A percentile compares a stretch with the other conserved stretches of the same genome.
These are phyloP conservation scores for Fragilariopsis cylindrus DNA, from an alignment of 108 stramenopile species.

Conservation along the genomic window DNA sequence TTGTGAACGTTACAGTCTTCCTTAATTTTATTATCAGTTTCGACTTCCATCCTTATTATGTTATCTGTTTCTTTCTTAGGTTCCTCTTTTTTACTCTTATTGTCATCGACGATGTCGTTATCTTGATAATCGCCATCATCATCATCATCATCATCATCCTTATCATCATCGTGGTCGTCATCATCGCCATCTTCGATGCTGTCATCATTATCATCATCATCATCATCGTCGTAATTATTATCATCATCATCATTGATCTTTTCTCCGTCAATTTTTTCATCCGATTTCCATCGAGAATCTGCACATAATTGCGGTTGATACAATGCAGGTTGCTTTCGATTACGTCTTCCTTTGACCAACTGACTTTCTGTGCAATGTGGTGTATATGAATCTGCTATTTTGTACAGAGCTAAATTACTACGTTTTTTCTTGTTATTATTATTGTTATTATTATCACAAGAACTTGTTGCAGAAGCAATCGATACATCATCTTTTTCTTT, in stretches of 20 bases:
- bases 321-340: constrained; percentile 39
- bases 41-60: background rate
- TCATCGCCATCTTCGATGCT: too few relatives aligned
- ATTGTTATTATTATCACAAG: constrained; percentile 3
- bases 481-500: background rate
- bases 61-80: constrained; percentile 11
- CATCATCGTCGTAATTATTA: background rate
- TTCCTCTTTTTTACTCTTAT: background rate
- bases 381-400: constrained; percentile 21
- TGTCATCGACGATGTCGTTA: background rate
- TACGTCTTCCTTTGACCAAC: constrained; percentile 16
- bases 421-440: background rate
- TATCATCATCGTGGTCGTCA: background rate
- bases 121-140: background rate
- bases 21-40: constrained; percentile 1
- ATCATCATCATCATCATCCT: constrained; percentile 7
- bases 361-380: constrained; percentile 14
- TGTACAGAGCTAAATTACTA: constrained; percentile 24
- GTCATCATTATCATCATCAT: background rate
- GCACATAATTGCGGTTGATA: constrained; percentile 57
- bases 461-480: background rate
- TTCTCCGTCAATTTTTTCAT: constrained; percentile 26
- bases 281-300: constrained; percentile 56
- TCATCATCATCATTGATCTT: background rate
- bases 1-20: background rate